Conservation (phyloP, 2,329 filamentous ascomycete species). For the Penicillium sp. region DNA sequence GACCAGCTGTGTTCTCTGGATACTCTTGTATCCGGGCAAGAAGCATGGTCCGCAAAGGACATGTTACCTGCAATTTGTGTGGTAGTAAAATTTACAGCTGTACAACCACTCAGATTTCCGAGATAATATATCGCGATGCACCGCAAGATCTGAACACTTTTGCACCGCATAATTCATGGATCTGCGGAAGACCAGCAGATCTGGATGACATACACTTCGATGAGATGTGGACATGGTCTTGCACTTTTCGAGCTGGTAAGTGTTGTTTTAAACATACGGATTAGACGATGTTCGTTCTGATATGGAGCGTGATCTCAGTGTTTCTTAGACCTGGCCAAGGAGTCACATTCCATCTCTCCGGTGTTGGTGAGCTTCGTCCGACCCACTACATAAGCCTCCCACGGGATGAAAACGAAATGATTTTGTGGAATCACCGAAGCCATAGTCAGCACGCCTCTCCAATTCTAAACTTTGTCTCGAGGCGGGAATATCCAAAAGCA, state of each 20-base stretch:
- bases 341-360: not conserved
- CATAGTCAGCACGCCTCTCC: not conserved
- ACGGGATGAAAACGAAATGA: not conserved
- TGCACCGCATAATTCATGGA: not conserved
- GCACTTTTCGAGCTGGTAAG: not conserved
- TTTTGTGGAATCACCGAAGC: not conserved
- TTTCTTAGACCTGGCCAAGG: not conserved
- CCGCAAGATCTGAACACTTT: not conserved
- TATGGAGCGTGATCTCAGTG: not conserved
- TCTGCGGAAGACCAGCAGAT: not conserved
- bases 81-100: not conserved
- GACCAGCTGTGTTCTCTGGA: not conserved
- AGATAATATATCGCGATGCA: not conserved
- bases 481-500: not conserved
- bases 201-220: not conserved
- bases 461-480: not conserved
- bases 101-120: not conserved
- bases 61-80: not conserved
- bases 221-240: not conserved
- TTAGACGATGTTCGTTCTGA: not conserved
- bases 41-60: not conserved
- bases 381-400: not conserved
- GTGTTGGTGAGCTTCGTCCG: not conserved
- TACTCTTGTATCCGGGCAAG: not conserved
- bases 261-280: not conserved